Base-by-base conservation (phyloP, 768 basidiomycete species). In the Mycena belliarum region DNA sequence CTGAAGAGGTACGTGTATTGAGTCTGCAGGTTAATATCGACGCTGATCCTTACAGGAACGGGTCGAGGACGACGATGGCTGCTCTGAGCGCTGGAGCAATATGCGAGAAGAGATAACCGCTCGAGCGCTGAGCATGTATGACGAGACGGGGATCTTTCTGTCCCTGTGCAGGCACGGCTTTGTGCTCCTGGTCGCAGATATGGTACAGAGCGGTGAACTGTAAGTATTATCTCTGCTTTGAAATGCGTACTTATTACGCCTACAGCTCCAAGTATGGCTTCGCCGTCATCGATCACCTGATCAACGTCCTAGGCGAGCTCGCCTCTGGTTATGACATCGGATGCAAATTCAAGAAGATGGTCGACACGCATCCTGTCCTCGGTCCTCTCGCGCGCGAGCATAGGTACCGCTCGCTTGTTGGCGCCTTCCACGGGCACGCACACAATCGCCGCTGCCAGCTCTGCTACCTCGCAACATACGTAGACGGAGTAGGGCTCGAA, bases 121-220 rank as follows among this genome's bases (percentile, higher is more conserved):
- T 57, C 64, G 57, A n/a, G 72, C 71, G 67, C 76, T 70, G 73
- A 62, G 57, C 7, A 61, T 75, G 9, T 79, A 75, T 49, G 57
- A 71, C 0, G 73, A 77, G 65, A 69, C 73, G 0, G 75, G 77
- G 0, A 64, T 76, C 12, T 79, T 80, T 55, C 66, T 72, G 0
- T 50, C 59, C 55, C 66, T 68, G 10, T 77, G 76, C 56, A 59
- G 66, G 2, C 74, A 77, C 66, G 71, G 72, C 4, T 63, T 74
- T 0, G 55, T 71, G 20, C 52, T 72, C 1, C 64, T 63, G 49
- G 42, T 74, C 1, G 71, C 52, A 72, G n/a, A n/a, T n/a, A n/a
- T n/a, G n/a, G n/a, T n/a, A n/a, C n/a, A n/a, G n/a, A n/a, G n/a
- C n/a, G n/a, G 75, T 6, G 72, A 78, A 53, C 53, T 76, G 75